A percentile compares a stretch with the other conserved stretches of the same genome.
Evolutionary conservation across 2,329 filamentous ascomycete species (phyloP).

Genomic region (Blumeriella jaapii): DNA sequence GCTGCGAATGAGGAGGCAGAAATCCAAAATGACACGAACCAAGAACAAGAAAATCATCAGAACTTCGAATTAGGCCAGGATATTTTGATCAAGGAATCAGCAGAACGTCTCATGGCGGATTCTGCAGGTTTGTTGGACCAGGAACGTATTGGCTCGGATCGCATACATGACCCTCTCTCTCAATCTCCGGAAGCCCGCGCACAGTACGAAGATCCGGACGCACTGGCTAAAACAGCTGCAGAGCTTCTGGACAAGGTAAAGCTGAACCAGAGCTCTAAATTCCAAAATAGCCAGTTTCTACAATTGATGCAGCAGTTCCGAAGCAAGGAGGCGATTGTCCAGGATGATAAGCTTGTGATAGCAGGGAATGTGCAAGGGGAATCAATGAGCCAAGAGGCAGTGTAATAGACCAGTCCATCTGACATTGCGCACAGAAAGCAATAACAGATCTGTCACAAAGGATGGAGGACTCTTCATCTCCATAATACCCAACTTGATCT

Average conservation of each 20-base stretch:
- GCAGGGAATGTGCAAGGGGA: neutral
- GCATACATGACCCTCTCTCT: slow-evolving; percentile 19
- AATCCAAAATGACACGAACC: slow-evolving; percentile 2
- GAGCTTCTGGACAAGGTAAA: slow-evolving; percentile 58
- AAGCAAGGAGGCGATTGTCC: slow-evolving; percentile 59
- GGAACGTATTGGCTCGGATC: slow-evolving; percentile 27
- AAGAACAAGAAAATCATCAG: slow-evolving; percentile 12
- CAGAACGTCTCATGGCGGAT: slow-evolving; percentile 10
- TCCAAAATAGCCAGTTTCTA: slow-evolving; percentile 67
- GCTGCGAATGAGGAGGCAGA: slow-evolving; percentile 18
- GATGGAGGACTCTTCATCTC: too few relatives aligned
- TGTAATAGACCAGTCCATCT: slow-evolving; percentile 5
- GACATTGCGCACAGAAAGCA: slow-evolving; percentile 3
- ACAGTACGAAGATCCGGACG: slow-evolving; percentile 36
- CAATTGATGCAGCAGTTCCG: slow-evolving; percentile 65
- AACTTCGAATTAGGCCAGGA: slow-evolving; percentile 16
- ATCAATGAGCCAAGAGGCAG: slow-evolving; percentile 5
- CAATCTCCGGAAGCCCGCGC: slow-evolving; percentile 21
- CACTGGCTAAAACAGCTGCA: slow-evolving; percentile 60
- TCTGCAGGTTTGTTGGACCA: slow-evolving; percentile 13
- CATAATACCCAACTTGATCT: too few relatives aligned
- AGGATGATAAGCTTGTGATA: slow-evolving; percentile 54
- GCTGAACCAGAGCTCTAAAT: slow-evolving; percentile 60
- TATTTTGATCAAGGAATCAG: slow-evolving; percentile 20
- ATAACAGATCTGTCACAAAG: slow-evolving; percentile 1